Percentiles rank a stretch among this genome's conserved stretches.
These are phyloP conservation scores for Limonium bicolor DNA, from an alignment of 148 eudicot genomes.

Conservation along the genomic window DNA sequence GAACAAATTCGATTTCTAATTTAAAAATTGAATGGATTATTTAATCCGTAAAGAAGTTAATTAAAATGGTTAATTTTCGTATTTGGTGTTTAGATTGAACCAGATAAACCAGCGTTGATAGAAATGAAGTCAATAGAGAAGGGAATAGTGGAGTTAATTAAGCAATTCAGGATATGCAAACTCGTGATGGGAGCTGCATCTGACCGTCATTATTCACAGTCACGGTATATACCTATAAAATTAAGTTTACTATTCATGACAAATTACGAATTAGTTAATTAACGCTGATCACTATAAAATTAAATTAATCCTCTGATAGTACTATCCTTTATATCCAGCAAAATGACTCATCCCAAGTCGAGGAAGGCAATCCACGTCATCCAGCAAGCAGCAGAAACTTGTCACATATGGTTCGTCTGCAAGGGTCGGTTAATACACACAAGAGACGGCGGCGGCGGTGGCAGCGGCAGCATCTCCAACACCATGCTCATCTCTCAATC, in stretches of 20 bases:
- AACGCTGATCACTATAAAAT: not conserved
- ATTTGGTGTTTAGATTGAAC: too few relatives aligned
- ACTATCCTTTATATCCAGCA: too few relatives aligned
- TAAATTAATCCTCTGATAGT: constrained; percentile 1
- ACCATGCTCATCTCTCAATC: not conserved
- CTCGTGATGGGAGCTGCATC: constrained; percentile 95
- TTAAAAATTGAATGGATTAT: too few relatives aligned
- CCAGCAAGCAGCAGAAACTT: constrained; percentile 48
- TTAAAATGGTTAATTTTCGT: too few relatives aligned
- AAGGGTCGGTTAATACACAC: constrained; percentile 50
- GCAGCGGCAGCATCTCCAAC: not conserved
- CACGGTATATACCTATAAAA: not conserved
- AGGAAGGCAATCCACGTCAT: constrained; percentile 66
- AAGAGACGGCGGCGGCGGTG: constrained; percentile 36
- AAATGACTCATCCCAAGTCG: constrained; percentile 65
- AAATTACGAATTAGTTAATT: not conserved
- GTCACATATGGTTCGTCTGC: constrained; percentile 75
- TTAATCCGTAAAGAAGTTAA: too few relatives aligned
- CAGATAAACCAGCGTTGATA: too few relatives aligned
- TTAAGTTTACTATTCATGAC: not conserved
- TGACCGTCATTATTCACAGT: constrained; percentile 56
- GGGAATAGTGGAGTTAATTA: constrained; percentile 72
- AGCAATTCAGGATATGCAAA: constrained; percentile 36
- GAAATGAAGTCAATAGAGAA: constrained; percentile 49
- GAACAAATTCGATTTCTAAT: too few relatives aligned